phyloP scores from a whole-genome alignment of 352 stramenopile genomes.

The Pythium phragmitis region DNA sequence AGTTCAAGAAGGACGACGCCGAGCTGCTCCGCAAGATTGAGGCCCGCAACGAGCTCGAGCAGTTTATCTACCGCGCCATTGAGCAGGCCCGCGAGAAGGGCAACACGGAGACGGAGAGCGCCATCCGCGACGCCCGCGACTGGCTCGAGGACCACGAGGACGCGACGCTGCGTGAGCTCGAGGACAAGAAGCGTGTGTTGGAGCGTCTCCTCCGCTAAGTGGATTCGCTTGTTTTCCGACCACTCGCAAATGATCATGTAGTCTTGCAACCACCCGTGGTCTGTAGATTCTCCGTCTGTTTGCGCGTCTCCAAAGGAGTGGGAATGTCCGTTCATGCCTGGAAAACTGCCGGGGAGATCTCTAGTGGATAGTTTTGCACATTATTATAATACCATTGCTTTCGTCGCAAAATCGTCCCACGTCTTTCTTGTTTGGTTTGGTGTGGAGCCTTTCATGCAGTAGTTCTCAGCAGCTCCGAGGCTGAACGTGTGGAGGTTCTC shows the following conservation, averaged over 20 bases:
- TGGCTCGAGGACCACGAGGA: slow-evolving; percentile 99
- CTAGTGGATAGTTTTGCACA: slow-evolving; percentile 35
- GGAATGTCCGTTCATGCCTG: not conserved
- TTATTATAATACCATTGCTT: slow-evolving; percentile 34
- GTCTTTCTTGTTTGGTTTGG: not conserved
- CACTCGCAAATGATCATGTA: slow-evolving; percentile 30
- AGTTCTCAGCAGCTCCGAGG: too few relatives aligned
- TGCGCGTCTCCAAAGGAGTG: not conserved
- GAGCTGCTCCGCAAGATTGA: slow-evolving; percentile 95
- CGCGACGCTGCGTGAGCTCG: slow-evolving; percentile 97
- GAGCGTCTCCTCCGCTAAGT: slow-evolving; percentile 41
- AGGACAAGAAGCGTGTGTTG: slow-evolving; percentile 88
- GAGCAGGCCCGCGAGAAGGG: slow-evolving; percentile 92
- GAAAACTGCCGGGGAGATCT: not conserved
- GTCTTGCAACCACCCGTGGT: slow-evolving; percentile 20
- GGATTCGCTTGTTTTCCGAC: slow-evolving; percentile 1
- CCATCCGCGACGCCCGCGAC: slow-evolving; percentile 97
- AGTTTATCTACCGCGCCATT: slow-evolving; percentile 95
- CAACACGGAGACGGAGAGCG: slow-evolving; percentile 90
- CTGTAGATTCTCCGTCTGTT: slow-evolving; percentile 18
- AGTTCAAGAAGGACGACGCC: slow-evolving; percentile 97
- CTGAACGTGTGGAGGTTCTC: too few relatives aligned
- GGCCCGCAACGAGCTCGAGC: slow-evolving; percentile 94
- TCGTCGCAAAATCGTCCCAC: slow-evolving; percentile 3
- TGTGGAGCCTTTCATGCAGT: too few relatives aligned